Evolutionary conservation across 805 yeast genomes (phyloP).

Genomic region (Saccharomycopsis sp.): DNA sequence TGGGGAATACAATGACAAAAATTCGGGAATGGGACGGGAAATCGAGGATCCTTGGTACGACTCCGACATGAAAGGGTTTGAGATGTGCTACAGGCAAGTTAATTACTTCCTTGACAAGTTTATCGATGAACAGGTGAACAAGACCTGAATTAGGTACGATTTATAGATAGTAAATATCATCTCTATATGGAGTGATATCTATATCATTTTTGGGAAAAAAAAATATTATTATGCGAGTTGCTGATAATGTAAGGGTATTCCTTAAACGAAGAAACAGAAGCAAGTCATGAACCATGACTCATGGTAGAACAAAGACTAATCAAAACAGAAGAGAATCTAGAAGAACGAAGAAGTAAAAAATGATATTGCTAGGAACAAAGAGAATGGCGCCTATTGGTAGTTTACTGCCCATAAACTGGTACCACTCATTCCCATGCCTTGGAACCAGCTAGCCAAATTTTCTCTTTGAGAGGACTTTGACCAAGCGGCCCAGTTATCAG

Average conservation of each 20-base stretch:
- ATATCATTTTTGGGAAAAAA: not conserved
- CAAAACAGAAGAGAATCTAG: not conserved
- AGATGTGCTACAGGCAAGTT: conserved; percentile 11
- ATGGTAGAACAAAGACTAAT: not conserved
- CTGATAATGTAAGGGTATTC: too few relatives aligned
- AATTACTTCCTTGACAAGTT: conserved; percentile 5
- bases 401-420: conserved; percentile 6
- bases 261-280: too few relatives aligned
- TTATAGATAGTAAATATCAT: not conserved
- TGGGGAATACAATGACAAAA: conserved; percentile 11
- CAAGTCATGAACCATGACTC: too few relatives aligned
- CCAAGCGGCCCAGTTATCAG: conserved; percentile 8
- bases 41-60: conserved; percentile 17
- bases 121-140: conserved; percentile 4
- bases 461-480: conserved; percentile 1
- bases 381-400: not conserved
- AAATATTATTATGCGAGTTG: not conserved
- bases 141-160: too few relatives aligned
- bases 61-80: conserved; percentile 12
- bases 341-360: too few relatives aligned
- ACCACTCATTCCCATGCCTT: conserved; percentile 7
- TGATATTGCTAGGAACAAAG: too few relatives aligned
- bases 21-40: conserved; percentile 7
- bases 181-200: not conserved
- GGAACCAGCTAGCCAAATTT: not conserved